These are phyloP conservation scores for Pichia sorboxylosa DNA, from an alignment of 1,139 yeast species.

Conservation along the genomic window DNA sequence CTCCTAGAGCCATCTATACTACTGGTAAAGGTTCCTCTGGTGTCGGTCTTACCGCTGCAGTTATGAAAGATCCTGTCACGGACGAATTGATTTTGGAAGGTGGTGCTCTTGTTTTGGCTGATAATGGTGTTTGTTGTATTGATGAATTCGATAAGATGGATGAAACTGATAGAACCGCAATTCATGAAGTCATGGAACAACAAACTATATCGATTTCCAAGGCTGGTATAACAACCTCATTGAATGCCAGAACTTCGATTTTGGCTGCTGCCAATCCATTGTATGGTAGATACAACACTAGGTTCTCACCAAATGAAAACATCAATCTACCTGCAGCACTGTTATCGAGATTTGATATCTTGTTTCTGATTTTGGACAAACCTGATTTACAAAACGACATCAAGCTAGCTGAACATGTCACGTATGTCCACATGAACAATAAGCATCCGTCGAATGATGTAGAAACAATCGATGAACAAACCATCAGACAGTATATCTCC, in stretches of 20 bases:
- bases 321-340: conserved; percentile 95
- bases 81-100: conserved; percentile 98
- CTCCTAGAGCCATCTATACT: conserved; percentile 95
- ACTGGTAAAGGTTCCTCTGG: conserved; percentile 99
- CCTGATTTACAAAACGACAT: conserved; percentile 77
- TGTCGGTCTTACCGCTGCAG: conserved; percentile 98
- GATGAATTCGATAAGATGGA: conserved; percentile 99
- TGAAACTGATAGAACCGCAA: conserved; percentile 91
- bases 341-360: conserved; percentile 85
- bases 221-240: conserved; percentile 94
- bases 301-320: conserved; percentile 84
- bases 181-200: conserved; percentile 99
- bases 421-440: conserved; percentile 91
- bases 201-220: conserved; percentile 95
- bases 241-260: conserved; percentile 91
- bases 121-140: conserved; percentile 95
- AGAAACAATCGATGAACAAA: conserved; percentile 58
- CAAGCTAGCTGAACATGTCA: conserved; percentile 81
- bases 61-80: conserved; percentile 96
- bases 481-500: conserved; percentile 81
- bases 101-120: conserved; percentile 94
- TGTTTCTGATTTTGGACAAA: conserved; percentile 76
- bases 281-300: conserved; percentile 88
- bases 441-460: conserved; percentile 64
- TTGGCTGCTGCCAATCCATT: conserved; percentile 97